Base-by-base conservation (phyloP, 176 grass and related monocot genomes). In the Typha latifolia region DNA sequence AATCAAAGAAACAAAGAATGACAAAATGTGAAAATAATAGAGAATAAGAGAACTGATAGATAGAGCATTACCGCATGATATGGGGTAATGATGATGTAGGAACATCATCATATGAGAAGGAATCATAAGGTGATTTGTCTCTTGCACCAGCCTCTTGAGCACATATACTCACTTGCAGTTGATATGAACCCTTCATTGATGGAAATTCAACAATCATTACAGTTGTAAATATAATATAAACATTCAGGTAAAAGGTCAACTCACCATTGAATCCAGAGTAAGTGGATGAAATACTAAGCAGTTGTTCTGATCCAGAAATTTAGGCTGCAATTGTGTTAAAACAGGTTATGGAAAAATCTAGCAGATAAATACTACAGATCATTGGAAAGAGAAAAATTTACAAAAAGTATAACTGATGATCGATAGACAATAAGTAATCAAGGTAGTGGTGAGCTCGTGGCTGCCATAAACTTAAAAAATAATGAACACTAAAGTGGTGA, bases 141-240 rank as follows among this genome's bases (percentile, higher is more conserved):
- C 57, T 82, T 63, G 92, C 87, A 23, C 87, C 85, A 63, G 71
- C 78, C 68, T 88, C 85, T 80, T 83, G 74, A 71, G 85, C 88
- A 48, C 23, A 63, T 79, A 91, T 75, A 69, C 59, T 86, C 72
- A 88, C 82, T 80, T 84, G 66, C 70, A 91, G 57, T 26, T 91
- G 53, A 76, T 70, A 91, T 72, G 85, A 49, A 84, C 47, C 81
- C 92, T 96, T 64, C 48, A 82, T 76, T 66, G 73, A 59, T 65
- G 74, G 63, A 78, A 66, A 50, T 20, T 78, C 22, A 61, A 74
- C 34, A 69, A 62, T 79, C 43, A 51, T 21, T 51, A 56, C 49
- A 49, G 50, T 51, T 21, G 80, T 79, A 61, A 63, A 66, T 67
- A 14, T 74, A 71, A 70, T 37, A 62, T 63, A 71, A 70, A 13